Conservation (phyloP, 345 rosid genomes). For the Hevea brasiliensis region DNA sequence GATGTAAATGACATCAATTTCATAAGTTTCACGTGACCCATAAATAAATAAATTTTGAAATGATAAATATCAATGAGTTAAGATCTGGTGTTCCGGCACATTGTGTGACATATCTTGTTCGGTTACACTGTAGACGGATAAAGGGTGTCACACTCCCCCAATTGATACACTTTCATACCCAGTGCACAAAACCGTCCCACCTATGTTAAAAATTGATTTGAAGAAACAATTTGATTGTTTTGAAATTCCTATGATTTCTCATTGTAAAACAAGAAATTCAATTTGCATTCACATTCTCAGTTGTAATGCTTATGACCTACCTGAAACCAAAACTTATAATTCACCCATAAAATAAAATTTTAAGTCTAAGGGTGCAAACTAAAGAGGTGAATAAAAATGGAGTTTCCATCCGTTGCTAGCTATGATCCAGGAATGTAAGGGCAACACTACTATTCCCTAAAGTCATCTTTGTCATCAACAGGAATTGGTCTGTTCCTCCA, state of each 20-base stretch:
- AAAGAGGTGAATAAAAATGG: not conserved
- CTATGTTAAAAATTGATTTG: too few species aligned
- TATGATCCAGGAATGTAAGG: not conserved
- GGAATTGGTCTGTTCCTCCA: conserved; percentile 90
- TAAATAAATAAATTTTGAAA: too few species aligned
- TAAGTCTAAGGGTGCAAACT: not conserved
- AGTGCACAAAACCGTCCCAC: too few species aligned
- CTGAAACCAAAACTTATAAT: not conserved
- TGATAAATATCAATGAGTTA: too few species aligned
- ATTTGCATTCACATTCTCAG: not conserved
- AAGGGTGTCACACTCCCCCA: too few species aligned
- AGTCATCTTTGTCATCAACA: conserved; percentile 85
- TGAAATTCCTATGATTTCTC: not conserved
- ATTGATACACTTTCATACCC: too few species aligned
- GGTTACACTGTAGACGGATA: too few species aligned
- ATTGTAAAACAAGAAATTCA: not conserved
- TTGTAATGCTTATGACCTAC: not conserved
- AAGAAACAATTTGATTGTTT: too few species aligned
- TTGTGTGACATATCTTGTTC: too few species aligned
- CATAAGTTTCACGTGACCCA: too few species aligned
- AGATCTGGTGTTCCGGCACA: too few species aligned
- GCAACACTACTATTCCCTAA: conserved; percentile 50
- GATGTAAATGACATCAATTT: too few species aligned
- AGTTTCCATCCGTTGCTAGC: not conserved
- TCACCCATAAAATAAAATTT: not conserved